Evolutionary conservation across 2,329 filamentous ascomycete genomes (phyloP), one percentile per base, ranked within the genome.

Genomic region (Fusarium irregulare): DNA sequence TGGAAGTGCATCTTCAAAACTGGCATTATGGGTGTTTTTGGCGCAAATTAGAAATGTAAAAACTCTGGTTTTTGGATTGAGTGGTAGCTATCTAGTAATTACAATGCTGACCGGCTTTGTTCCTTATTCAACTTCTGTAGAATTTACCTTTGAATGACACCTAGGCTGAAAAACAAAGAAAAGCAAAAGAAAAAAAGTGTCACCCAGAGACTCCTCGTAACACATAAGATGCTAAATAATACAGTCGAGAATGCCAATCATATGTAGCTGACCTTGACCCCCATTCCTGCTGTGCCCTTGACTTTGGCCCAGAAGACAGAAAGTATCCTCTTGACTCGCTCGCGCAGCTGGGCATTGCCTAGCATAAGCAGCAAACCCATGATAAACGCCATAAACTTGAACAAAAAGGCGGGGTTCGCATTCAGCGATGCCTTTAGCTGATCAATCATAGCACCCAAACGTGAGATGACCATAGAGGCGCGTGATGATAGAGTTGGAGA

Each of bases 241-340:
- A 75, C 67, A 75, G 60, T 72, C 62, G 72, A 59, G 66, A 68
- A 60, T 66, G 57, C 25, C 53, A 42, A 58, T 75, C 81, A 98
- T 64, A 99, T 97, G 82, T 98, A 98, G 78, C 92, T 97, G 76
- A 98, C 94, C 83, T 98, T 98, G 69, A 97, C 92, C 4, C 95
- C 96, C 95, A 98, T 98, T 3, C 94, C 94, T 7, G 95, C 91
- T 1, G 96, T 98, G 47, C 89, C 87, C 78, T 88, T 89, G 42
- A 97, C 83, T 82, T 97, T 98, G 57, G 88, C 87, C 93, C 93
- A 97, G 12, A 89, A 89, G 28, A 86, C 84, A 41, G 87, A 87
- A 45, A 97, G 77, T 40, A 94, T 83, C 58, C 90, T 86, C 77
- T 89, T 86, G 37, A 98, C 80, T 70, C 92, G 87, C 71, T 97